Evolutionary conservation across 2,329 filamentous ascomycete species (phyloP).

Genomic region (Trichoderma atrobrunneum): DNA sequence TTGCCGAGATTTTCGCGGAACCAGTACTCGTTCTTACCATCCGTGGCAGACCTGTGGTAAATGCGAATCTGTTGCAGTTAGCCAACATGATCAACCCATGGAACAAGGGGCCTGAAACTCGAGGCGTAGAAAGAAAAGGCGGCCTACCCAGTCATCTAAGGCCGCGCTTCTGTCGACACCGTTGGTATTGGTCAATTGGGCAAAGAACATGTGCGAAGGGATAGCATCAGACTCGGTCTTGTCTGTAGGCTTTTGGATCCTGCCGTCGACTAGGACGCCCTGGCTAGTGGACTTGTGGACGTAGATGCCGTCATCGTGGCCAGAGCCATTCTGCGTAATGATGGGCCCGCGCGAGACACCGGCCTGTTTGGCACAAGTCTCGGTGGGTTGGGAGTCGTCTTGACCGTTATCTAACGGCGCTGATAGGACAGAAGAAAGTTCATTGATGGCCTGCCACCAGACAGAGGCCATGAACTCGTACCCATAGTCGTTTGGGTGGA

Average conservation of each 20-base stretch:
- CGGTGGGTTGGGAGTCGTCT: background rate
- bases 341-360: constrained; percentile 1
- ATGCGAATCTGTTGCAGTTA: background rate
- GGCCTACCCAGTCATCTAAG: no score
- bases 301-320: background rate
- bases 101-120: no score
- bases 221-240: background rate
- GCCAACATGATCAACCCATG: background rate
- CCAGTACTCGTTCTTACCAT: constrained; percentile 1
- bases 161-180: no score
- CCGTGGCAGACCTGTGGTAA: background rate
- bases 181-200: background rate
- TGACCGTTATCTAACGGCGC: background rate
- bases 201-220: background rate
- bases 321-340: background rate
- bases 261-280: background rate
- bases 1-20: background rate
- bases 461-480: constrained; percentile 1
- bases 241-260: background rate
- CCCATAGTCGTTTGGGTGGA: background rate
- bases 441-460: background rate
- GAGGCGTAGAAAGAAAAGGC: no score
- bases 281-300: background rate
- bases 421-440: background rate
- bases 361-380: constrained; percentile 1